Conservation (phyloP, 2,329 filamentous ascomycete genomes). For the Arthrocladium fulminans region DNA sequence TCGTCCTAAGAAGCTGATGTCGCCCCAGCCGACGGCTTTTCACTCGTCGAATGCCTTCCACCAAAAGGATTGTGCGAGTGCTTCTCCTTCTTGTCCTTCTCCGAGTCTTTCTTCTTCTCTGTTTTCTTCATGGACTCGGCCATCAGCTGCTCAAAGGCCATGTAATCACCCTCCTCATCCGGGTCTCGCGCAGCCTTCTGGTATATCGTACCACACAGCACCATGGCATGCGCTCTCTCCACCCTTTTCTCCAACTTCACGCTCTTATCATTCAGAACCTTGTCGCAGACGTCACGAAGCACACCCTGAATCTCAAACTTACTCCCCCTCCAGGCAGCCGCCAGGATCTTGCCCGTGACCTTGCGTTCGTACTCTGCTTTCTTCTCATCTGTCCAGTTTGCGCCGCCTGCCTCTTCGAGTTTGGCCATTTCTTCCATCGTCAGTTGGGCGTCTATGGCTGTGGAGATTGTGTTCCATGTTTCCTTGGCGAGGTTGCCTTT, state of each 20-base stretch:
- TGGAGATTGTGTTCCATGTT: slow-evolving; percentile 95
- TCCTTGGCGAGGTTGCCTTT: slow-evolving; percentile 96
- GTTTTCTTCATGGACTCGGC: slow-evolving; percentile 95
- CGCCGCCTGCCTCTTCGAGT: slow-evolving; percentile 85
- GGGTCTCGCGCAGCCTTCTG: slow-evolving; percentile 76
- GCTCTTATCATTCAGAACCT: slow-evolving; percentile 69
- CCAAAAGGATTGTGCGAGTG: not conserved
- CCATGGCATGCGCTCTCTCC: slow-evolving; percentile 80
- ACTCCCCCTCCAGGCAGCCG: slow-evolving; percentile 89
- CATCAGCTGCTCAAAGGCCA: slow-evolving; percentile 97
- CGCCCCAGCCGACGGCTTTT: not conserved
- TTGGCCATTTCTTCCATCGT: slow-evolving; percentile 99
- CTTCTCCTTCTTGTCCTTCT: slow-evolving; percentile 4
- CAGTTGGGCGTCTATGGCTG: slow-evolving; percentile 92
- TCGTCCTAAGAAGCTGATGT: not conserved
- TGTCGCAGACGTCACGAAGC: slow-evolving; percentile 85
- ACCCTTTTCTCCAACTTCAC: slow-evolving; percentile 75
- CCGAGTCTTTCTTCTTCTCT: slow-evolving; percentile 49
- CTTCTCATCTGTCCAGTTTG: slow-evolving; percentile 97
- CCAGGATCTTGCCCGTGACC: slow-evolving; percentile 95
- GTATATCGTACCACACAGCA: slow-evolving; percentile 84
- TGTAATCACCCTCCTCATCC: slow-evolving; percentile 96
- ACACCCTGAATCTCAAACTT: slow-evolving; percentile 98
- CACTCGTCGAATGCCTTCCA: not conserved
- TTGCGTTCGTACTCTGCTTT: slow-evolving; percentile 90